These are phyloP conservation scores for Alternaria arbusti DNA, from an alignment of 2,329 filamentous ascomycete species.

Conservation along the genomic window DNA sequence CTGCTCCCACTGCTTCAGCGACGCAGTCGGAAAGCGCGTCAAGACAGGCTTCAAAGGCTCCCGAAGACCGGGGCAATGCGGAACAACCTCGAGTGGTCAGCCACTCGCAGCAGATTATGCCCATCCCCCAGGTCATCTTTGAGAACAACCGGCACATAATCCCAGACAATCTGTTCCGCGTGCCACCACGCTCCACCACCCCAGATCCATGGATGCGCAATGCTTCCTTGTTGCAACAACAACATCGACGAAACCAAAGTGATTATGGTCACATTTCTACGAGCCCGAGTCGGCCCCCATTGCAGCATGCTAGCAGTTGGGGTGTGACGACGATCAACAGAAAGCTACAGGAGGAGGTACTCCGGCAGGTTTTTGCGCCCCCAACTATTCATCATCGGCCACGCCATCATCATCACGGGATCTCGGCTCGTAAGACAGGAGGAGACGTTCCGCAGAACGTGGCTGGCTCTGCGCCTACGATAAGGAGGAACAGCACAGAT, in stretches of 20 bases:
- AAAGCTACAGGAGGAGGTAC: constrained; percentile 84
- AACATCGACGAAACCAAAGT: constrained; percentile 46
- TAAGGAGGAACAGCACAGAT: constrained; percentile 49
- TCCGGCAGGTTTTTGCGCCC: constrained; percentile 88
- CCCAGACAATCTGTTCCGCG: constrained; percentile 79
- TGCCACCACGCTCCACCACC: constrained; percentile 56
- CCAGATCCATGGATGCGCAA: constrained; percentile 45
- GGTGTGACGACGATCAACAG: constrained; percentile 92
- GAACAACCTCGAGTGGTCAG: constrained; percentile 61
- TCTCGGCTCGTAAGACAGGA: constrained; percentile 57
- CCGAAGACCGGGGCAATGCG: constrained; percentile 17
- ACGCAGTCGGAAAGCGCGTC: constrained; percentile 25
- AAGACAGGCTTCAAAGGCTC: constrained; percentile 22
- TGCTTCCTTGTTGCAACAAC: constrained; percentile 38
- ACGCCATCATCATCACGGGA: constrained; percentile 69
- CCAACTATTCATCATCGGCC: constrained; percentile 83
- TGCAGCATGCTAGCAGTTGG: constrained; percentile 69
- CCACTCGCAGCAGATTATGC: constrained; percentile 77
- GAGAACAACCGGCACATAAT: constrained; percentile 95
- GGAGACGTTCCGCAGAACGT: constrained; percentile 33
- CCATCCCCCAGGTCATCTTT: constrained; percentile 88
- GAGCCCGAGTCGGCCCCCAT: constrained; percentile 47
- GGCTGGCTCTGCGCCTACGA: constrained; percentile 42
- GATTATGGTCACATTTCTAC: constrained; percentile 33
- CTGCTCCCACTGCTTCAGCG: constrained; percentile 13